Evolutionary conservation across 768 basidiomycete species (phyloP), one percentile per base, ranked within the genome.

Genomic region (Macrolepiota albuminosa): DNA sequence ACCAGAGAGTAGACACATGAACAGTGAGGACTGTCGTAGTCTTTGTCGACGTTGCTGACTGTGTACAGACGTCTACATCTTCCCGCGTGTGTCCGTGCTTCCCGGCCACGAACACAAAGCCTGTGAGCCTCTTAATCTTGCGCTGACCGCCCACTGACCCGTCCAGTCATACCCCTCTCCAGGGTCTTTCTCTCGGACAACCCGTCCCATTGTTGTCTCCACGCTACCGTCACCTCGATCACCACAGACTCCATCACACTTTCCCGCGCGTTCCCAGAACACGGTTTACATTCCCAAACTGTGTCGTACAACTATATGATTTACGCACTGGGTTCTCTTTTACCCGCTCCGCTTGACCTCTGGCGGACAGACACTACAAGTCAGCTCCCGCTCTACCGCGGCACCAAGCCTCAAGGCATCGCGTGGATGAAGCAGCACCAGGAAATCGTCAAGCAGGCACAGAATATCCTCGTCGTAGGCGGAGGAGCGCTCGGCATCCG

Each of bases 401-500:
- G 84, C 4, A 73, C 66, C 55, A 86, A 85, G 67, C 24, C 66
- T 0, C 81, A 81, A 58, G 79, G 79, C 0, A 72, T 85, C 16
- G 72, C 70, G 2, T 86, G 82, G 78, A 72, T 87, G 46, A 74
- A 73, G 60, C 68, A 72, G n/a, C 76, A 78, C 57, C 87, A 88
- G 65, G 67, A 68, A 36, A 69, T 72, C 4, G 75, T 90, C 52
- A 71, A 78, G 55, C 70, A 67, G 2, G 78, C 85, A 0, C 71
- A 69, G 1, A 81, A 77, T 45, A 76, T 91, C 4, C 77, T 89
- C 7, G 78, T 90, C 14, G 80, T 89, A 2, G 89, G 89, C 2
- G 88, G 86, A 11, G 89, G 89, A 0, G 86, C 89, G 0, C 78
- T 90, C 9, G 89, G 88, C 3, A 83, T 90, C 31, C 86, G 86